Evolutionary conservation across 169 alveolate species (phyloP).

Genomic region (Perkinsus olseni): DNA sequence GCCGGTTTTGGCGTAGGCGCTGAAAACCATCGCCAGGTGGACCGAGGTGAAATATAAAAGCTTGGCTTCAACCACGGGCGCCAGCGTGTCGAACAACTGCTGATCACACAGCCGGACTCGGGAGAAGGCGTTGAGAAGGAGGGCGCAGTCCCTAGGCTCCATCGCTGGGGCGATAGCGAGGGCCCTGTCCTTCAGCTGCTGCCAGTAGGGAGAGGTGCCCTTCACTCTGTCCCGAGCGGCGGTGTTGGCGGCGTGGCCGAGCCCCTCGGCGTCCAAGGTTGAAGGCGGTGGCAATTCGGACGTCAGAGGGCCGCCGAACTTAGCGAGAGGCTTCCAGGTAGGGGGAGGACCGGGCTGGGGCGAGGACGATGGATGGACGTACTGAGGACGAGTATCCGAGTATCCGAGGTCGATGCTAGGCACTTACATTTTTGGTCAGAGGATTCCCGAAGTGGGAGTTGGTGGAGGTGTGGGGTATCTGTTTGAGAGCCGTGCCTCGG

Average conservation of each 20-base stretch:
- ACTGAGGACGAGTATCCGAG: too few relatives aligned
- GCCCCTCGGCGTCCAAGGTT: background rate
- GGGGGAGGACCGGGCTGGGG: background rate
- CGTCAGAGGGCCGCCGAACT: background rate
- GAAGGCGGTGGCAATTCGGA: background rate
- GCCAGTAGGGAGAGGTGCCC: background rate
- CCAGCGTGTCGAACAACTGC: background rate
- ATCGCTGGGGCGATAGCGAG: background rate
- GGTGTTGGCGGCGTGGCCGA: background rate
- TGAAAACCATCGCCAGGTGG: background rate
- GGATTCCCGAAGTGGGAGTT: background rate
- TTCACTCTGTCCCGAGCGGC: background rate
- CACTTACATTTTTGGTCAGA: background rate
- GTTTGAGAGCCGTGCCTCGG: background rate
- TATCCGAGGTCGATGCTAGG: too few relatives aligned
- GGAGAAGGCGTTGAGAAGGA: background rate
- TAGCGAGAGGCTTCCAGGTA: background rate
- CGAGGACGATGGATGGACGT: background rate
- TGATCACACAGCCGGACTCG: background rate
- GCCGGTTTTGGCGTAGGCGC: background rate
- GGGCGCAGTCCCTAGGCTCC: background rate
- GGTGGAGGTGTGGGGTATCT: background rate
- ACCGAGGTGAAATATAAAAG: background rate
- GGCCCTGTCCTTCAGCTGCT: background rate
- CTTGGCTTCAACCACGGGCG: background rate